These are phyloP conservation scores for Saccharomycopsis hybrid DNA, from an alignment of 1,139 yeast genomes.

Conservation along the genomic window DNA sequence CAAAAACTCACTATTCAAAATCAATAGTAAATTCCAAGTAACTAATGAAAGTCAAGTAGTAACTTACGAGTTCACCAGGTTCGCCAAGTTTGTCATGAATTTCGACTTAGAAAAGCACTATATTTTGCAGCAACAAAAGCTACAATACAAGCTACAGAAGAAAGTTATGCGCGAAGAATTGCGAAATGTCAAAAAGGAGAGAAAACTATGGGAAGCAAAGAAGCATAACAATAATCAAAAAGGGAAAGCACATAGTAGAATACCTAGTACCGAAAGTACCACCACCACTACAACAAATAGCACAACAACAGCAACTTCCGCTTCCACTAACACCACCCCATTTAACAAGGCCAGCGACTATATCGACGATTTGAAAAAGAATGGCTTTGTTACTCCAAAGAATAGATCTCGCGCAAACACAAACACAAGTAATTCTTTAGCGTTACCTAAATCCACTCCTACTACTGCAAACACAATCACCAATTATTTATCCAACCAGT, in stretches of 20 bases:
- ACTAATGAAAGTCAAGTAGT: conserved; percentile 24
- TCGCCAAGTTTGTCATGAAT: conserved; percentile 24
- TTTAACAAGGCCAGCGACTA: conserved; percentile 10
- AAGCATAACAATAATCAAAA: neutral
- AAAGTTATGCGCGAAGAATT: conserved; percentile 9
- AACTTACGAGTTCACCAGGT: conserved; percentile 27
- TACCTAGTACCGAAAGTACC: neutral
- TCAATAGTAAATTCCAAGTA: conserved; percentile 18
- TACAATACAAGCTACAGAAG: conserved; percentile 15
- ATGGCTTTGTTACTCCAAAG: conserved; percentile 10
- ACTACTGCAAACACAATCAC: conserved; percentile 10
- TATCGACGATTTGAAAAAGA: conserved; percentile 5
- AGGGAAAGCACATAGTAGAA: conserved; percentile 14
- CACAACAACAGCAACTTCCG: too few species aligned
- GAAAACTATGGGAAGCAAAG: conserved; percentile 8
- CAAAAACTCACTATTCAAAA: conserved; percentile 16
- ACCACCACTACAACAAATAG: neutral
- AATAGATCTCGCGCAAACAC: conserved; percentile 15
- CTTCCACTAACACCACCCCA: neutral
- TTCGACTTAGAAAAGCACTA: conserved; percentile 20
- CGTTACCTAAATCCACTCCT: neutral
- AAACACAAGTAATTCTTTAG: neutral
- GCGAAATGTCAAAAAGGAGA: conserved; percentile 7
- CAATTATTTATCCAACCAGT: conserved; percentile 14
- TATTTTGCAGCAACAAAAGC: conserved; percentile 9